These are phyloP conservation scores for Trypanosoma theileri DNA, from an alignment of 208 protist species.

Conservation along the genomic window DNA sequence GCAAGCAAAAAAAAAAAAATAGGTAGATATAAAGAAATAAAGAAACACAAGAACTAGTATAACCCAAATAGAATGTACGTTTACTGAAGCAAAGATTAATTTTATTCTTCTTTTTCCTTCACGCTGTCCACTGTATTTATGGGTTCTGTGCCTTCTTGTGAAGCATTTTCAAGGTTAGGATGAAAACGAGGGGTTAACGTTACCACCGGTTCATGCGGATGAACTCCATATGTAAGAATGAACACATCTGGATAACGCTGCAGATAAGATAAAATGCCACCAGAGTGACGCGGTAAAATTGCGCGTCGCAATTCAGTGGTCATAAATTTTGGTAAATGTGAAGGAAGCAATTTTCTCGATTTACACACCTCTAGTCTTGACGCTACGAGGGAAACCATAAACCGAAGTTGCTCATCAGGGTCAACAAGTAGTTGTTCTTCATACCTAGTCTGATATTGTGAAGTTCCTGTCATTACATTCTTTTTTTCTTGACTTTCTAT, in stretches of 20 bases:
- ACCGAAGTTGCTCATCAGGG: conserved; percentile 25
- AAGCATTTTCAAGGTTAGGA: not conserved
- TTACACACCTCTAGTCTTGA: conserved; percentile 17
- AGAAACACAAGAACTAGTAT: too few species aligned
- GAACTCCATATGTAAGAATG: conserved; percentile 23
- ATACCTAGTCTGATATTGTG: not conserved
- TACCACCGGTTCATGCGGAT: conserved; percentile 23
- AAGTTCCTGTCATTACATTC: not conserved
- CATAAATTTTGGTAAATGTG: conserved; percentile 32
- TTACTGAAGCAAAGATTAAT: too few species aligned
- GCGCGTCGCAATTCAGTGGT: conserved; percentile 9
- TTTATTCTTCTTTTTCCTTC: not conserved
- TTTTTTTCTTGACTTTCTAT: conserved; percentile 3
- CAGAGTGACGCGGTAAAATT: conserved; percentile 13
- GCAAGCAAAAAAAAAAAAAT: not conserved
- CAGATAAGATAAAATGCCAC: conserved; percentile 21
- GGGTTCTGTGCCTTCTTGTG: not conserved
- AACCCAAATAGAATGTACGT: too few species aligned
- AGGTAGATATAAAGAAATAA: not conserved
- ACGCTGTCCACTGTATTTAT: not conserved
- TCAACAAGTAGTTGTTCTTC: conserved; percentile 14
- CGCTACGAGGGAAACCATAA: conserved; percentile 28
- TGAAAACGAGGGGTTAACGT: conserved; percentile 12
- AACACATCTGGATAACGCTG: conserved; percentile 28
- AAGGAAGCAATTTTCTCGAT: conserved; percentile 23